These are phyloP conservation scores for Schwanniomyces polymorphus DNA, from an alignment of 805 yeast species.

Conservation along the genomic window DNA sequence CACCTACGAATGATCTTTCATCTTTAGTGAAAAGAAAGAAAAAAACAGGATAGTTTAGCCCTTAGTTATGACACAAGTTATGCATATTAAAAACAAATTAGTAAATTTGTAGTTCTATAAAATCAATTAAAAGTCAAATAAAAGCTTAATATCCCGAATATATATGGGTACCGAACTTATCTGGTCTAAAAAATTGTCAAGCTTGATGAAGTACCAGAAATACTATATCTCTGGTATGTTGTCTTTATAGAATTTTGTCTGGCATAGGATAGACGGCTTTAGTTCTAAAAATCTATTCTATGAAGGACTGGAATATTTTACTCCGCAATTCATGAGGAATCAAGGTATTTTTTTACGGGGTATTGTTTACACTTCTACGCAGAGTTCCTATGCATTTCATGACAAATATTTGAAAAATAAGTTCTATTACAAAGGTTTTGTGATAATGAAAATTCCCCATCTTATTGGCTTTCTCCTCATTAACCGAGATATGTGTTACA, in stretches of 20 bases:
- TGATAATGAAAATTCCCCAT: not conserved
- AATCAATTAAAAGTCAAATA: too few relatives aligned
- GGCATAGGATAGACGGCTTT: too few relatives aligned
- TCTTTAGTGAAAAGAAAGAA: slow-evolving; percentile 23
- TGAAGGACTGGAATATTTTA: not conserved
- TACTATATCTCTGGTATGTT: too few relatives aligned
- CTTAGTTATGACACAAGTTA: not conserved
- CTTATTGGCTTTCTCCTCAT: slow-evolving; percentile 1
- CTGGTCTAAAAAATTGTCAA: too few relatives aligned
- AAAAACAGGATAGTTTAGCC: not conserved
- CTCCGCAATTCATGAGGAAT: not conserved
- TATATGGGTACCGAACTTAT: too few relatives aligned
- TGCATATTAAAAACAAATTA: not conserved
- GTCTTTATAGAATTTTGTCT: too few relatives aligned
- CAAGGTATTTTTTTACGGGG: not conserved
- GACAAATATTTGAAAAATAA: not conserved
- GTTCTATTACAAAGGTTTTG: not conserved
- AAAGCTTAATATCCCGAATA: too few relatives aligned
- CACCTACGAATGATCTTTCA: slow-evolving; percentile 20
- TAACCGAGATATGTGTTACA: not conserved
- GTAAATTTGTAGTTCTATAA: too few relatives aligned
- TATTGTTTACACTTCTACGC: not conserved
- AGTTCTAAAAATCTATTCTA: too few relatives aligned
- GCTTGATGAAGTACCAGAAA: too few relatives aligned
- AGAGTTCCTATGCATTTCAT: not conserved